Evolutionary conservation across 164 flowering plant genomes (phyloP).

Genomic region (Aristolochia californica): DNA sequence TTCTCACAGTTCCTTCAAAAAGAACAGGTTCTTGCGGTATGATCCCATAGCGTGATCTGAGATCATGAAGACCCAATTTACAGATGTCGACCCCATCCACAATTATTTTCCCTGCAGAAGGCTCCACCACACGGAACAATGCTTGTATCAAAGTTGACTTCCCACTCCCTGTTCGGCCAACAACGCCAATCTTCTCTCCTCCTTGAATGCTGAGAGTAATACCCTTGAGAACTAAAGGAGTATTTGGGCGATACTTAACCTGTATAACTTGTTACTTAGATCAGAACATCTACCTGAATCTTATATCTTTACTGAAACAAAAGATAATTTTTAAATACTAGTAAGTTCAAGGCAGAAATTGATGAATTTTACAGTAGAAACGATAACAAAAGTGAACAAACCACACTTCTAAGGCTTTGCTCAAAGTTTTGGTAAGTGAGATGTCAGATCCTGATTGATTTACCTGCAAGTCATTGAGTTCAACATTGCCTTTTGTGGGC

Average conservation of each 20-base stretch:
- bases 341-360: background rate
- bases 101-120: slow-evolving; percentile 64
- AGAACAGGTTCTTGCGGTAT: slow-evolving; percentile 98
- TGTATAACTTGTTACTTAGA: slow-evolving; percentile 13
- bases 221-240: slow-evolving; percentile 83
- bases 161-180: slow-evolving; percentile 96
- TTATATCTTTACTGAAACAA: background rate
- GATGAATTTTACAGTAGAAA: too few relatives aligned
- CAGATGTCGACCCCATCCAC: slow-evolving; percentile 70
- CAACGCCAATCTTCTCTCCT: slow-evolving; percentile 91
- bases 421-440: too few relatives aligned
- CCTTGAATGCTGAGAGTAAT: slow-evolving; percentile 58
- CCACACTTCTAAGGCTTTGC: too few relatives aligned
- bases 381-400: too few relatives aligned
- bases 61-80: slow-evolving; percentile 76
- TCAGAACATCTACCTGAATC: background rate
- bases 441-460: background rate
- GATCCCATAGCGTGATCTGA: slow-evolving; percentile 85
- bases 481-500: slow-evolving; percentile 73
- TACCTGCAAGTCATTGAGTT: slow-evolving; percentile 70
- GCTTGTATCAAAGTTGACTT: slow-evolving; percentile 88
- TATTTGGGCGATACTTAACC: slow-evolving; percentile 86
- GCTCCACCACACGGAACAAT: slow-evolving; percentile 81
- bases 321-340: background rate
- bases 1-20: slow-evolving; percentile 88